Evolutionary conservation across 2,329 filamentous ascomycete genomes (phyloP).

Genomic region (Myotisia sp.): DNA sequence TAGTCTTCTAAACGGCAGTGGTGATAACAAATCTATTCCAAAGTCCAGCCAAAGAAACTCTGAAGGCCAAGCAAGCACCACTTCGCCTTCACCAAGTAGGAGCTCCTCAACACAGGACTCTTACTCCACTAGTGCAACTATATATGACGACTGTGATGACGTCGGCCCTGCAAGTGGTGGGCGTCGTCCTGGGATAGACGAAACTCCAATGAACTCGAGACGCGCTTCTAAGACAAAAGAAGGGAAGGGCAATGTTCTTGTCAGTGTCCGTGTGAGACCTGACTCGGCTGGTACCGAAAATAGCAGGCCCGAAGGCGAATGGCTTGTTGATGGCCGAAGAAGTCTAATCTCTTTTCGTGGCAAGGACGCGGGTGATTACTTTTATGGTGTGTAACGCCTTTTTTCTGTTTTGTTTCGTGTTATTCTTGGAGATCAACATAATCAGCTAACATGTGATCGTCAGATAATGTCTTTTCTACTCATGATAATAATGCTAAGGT

Average conservation of each 20-base stretch:
- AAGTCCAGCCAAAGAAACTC: slow-evolving; percentile 51
- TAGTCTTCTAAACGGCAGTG: slow-evolving; percentile 65
- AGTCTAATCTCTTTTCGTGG: slow-evolving; percentile 72
- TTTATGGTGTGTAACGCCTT: slow-evolving; percentile 51
- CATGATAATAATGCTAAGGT: slow-evolving; percentile 90
- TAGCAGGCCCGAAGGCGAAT: slow-evolving; percentile 59
- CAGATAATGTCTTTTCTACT: slow-evolving; percentile 92
- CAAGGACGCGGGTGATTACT: slow-evolving; percentile 82
- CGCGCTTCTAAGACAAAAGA: slow-evolving; percentile 40
- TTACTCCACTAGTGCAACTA: slow-evolving; percentile 79
- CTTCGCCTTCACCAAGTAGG: slow-evolving; percentile 74
- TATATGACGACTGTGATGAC: slow-evolving; percentile 66
- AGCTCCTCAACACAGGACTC: slow-evolving; percentile 88
- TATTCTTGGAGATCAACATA: not conserved
- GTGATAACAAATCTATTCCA: slow-evolving; percentile 59
- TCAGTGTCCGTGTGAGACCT: slow-evolving; percentile 85
- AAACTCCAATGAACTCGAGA: slow-evolving; percentile 18
- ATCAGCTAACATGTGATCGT: slow-evolving; percentile 1
- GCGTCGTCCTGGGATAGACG: slow-evolving; percentile 20
- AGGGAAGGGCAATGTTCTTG: slow-evolving; percentile 83
- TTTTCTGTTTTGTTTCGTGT: not conserved
- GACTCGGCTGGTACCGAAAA: slow-evolving; percentile 54
- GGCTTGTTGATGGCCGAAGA: slow-evolving; percentile 76
- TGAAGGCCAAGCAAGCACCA: slow-evolving; percentile 60
- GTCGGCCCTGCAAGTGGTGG: slow-evolving; percentile 15